A percentile compares a stretch with the other conserved stretches of the same genome.
Evolutionary conservation across 2,329 filamentous ascomycete genomes (phyloP).

Genomic region (Epichloe amarillans): DNA sequence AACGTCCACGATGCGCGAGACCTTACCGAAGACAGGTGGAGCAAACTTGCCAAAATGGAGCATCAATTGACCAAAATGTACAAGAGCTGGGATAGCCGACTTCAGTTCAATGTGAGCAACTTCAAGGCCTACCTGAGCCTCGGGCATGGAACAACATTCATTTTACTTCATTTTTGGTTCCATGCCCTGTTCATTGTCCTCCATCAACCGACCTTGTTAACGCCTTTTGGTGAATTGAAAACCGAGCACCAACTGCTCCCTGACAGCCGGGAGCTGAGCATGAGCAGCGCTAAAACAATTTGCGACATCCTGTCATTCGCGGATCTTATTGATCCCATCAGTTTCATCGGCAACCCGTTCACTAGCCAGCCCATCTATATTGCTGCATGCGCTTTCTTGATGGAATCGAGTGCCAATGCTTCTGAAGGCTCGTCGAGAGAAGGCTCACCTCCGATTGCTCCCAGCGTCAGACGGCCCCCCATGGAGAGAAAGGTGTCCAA

Average conservation of each 20-base stretch:
- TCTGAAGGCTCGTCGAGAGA: conserved; percentile 47
- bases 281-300: conserved; percentile 85
- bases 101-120: conserved; percentile 76
- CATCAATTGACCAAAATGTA: conserved; percentile 59
- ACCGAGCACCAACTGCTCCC: conserved; percentile 59
- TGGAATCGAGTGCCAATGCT: conserved; percentile 63
- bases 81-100: conserved; percentile 57
- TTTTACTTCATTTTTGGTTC: conserved; percentile 80
- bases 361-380: conserved; percentile 88
- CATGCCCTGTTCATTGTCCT: conserved; percentile 75
- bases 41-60: conserved; percentile 64
- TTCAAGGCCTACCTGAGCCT: conserved; percentile 74
- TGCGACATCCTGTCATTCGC: conserved; percentile 80
- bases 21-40: conserved; percentile 60
- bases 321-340: conserved; percentile 72
- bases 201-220: conserved; percentile 70
- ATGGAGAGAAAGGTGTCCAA: conserved; percentile 9
- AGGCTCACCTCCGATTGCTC: conserved; percentile 29
- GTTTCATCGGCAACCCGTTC: conserved; percentile 78
- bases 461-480: conserved; percentile 6
- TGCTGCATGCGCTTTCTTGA: conserved; percentile 76
- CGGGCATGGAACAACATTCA: conserved; percentile 75
- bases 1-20: conserved; percentile 62
- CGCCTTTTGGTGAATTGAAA: conserved; percentile 51
- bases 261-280: conserved; percentile 68